Percentiles rank a stretch among this genome's conserved stretches.
These are phyloP conservation scores for Aspergillus floridensis DNA, from an alignment of 2,329 filamentous ascomycete species.

Conservation along the genomic window DNA sequence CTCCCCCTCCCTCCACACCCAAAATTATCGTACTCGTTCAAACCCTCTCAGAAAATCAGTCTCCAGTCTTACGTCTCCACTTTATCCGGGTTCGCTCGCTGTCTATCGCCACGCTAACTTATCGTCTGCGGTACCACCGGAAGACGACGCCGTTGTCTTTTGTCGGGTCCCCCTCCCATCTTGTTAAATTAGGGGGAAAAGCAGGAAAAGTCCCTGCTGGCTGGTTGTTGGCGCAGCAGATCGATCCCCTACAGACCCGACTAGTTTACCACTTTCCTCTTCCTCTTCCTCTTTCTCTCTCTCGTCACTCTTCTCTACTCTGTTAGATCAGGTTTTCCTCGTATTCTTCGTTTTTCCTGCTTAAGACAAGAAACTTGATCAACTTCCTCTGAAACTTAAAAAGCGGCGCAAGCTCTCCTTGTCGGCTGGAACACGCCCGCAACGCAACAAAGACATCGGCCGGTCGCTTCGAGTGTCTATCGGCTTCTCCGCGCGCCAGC, in stretches of 20 bases:
- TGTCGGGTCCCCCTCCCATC: background rate
- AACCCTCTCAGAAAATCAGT: background rate
- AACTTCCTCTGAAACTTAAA: background rate
- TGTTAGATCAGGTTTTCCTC: background rate
- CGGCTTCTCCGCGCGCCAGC: background rate
- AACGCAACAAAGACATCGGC: slow-evolving; percentile 9
- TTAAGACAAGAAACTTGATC: background rate
- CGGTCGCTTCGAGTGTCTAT: slow-evolving; percentile 6
- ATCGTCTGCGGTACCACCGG: slow-evolving; percentile 8
- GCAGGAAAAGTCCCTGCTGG: slow-evolving; percentile 5
- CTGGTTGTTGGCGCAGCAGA: background rate
- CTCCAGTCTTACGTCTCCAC: slow-evolving; percentile 6
- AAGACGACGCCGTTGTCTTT: slow-evolving; percentile 2
- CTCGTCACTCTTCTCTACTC: background rate
- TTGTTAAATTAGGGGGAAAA: background rate
- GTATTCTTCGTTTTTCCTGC: background rate
- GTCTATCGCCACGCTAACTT: slow-evolving; percentile 5
- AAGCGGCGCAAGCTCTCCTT: background rate
- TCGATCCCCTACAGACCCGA: background rate
- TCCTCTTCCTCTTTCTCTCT: background rate
- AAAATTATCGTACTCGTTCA: background rate
- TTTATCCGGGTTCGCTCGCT: background rate
- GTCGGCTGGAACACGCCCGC: slow-evolving; percentile 1
- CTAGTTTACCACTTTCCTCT: background rate
- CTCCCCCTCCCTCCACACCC: no score